Evolutionary conservation across 257 asterid species (phyloP).

Genomic region (Penstemon davidsonii): DNA sequence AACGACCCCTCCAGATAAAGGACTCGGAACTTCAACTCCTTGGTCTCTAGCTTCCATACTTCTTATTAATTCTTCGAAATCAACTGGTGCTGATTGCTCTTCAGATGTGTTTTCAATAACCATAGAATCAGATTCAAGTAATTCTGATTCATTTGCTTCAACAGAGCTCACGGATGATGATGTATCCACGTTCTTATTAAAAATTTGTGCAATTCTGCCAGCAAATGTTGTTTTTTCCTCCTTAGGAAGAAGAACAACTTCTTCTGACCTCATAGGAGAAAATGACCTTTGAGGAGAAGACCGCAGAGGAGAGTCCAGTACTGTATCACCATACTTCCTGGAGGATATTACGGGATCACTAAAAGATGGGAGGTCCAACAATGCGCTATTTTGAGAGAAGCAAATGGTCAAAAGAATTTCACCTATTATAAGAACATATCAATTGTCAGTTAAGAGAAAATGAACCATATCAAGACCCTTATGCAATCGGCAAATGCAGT

Average conservation of each 20-base stretch:
- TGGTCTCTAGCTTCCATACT: conserved; percentile 61
- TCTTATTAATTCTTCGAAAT: conserved; percentile 70
- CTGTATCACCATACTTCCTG: conserved; percentile 45
- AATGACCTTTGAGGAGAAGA: conserved; percentile 50
- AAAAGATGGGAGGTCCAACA: conserved; percentile 46
- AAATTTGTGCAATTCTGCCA: conserved; percentile 79
- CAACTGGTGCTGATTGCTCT: conserved; percentile 47
- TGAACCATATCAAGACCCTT: conserved; percentile 3
- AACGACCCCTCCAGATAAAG: conserved; percentile 77
- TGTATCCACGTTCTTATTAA: conserved; percentile 66
- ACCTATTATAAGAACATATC: neutral
- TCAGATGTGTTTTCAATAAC: conserved; percentile 46
- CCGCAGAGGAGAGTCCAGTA: conserved; percentile 46
- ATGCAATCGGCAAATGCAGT: neutral
- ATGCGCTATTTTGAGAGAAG: conserved; percentile 21
- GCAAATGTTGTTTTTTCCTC: conserved; percentile 78
- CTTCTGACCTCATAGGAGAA: conserved; percentile 70
- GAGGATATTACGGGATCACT: conserved; percentile 41
- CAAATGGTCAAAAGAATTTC: conserved; percentile 49
- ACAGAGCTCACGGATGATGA: conserved; percentile 44
- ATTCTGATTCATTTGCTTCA: conserved; percentile 56
- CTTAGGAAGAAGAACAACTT: conserved; percentile 41
- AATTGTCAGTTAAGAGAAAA: conserved; percentile 15
- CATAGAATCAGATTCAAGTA: conserved; percentile 44
- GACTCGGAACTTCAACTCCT: conserved; percentile 63